phyloP scores from a whole-genome alignment of 106 monocot genomes.

The Phalaenopsis aphrodite region DNA sequence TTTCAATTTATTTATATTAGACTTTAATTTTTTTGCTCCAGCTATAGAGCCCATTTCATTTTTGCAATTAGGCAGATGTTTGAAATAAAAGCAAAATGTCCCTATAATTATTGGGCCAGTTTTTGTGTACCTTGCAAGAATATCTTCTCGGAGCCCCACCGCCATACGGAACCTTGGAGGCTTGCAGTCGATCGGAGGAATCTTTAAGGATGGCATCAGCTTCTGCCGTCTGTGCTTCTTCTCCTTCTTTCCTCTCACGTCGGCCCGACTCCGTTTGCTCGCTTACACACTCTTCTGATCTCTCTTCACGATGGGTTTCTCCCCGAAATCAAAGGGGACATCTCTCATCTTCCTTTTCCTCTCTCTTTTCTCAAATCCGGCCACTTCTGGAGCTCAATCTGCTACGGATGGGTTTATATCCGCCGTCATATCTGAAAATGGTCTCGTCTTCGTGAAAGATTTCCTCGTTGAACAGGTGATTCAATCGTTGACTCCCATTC shows the following conservation, averaged over 20 bases:
- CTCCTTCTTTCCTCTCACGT: not conserved
- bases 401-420: slow-evolving; percentile 34
- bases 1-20: no score
- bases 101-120: no score
- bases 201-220: not conserved
- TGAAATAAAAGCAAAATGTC: no score
- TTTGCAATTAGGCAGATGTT: no score
- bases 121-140: no score
- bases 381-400: slow-evolving; percentile 14
- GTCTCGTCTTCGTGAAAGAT: slow-evolving; percentile 69
- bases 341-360: slow-evolving; percentile 14
- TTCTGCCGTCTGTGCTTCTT: not conserved
- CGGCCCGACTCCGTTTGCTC: not conserved
- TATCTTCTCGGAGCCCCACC: no score
- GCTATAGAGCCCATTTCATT: no score
- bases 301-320: slow-evolving; percentile 4
- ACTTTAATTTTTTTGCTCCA: no score
- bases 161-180: not conserved
- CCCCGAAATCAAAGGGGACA: slow-evolving; percentile 1
- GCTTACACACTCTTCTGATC: not conserved
- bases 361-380: slow-evolving; percentile 14
- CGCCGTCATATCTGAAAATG: slow-evolving; percentile 51
- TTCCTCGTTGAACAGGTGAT: slow-evolving; percentile 53
- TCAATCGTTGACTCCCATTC: slow-evolving; percentile 33
- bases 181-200: not conserved